Percentiles rank a stretch among this genome's conserved stretches.
Conservation (phyloP, 2,329 filamentous ascomycete species). For the Pleochaeta shiraiana region DNA sequence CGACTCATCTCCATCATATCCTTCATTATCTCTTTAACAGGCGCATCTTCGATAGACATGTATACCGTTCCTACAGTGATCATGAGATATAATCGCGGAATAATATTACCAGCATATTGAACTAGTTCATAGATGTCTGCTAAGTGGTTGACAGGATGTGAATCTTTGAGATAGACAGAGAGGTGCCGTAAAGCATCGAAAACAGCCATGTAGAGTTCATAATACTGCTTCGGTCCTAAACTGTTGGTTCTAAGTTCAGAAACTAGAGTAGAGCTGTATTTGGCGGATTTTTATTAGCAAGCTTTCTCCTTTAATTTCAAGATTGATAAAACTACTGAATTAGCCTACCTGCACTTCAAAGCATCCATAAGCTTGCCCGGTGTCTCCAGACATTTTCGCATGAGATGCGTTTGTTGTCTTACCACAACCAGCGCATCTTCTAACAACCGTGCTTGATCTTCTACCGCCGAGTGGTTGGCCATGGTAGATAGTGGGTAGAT, state of each 20-base stretch:
- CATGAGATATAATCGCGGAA: slow-evolving; percentile 94
- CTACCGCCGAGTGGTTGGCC: slow-evolving; percentile 38
- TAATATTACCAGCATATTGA: slow-evolving; percentile 95
- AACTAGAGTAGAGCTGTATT: slow-evolving; percentile 70
- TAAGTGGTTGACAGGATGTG: slow-evolving; percentile 92
- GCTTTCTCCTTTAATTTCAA: background rate
- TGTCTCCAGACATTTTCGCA: slow-evolving; percentile 95
- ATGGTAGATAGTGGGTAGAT: slow-evolving; percentile 18
- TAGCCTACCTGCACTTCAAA: slow-evolving; percentile 87
- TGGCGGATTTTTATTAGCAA: slow-evolving; percentile 14
- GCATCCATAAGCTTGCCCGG: slow-evolving; percentile 99
- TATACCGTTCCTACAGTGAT: slow-evolving; percentile 98
- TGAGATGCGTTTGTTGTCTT: slow-evolving; percentile 87
- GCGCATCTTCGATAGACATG: slow-evolving; percentile 95
- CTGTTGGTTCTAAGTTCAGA: slow-evolving; percentile 97
- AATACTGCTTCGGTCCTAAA: slow-evolving; percentile 97
- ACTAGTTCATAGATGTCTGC: slow-evolving; percentile 96
- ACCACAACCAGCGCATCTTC: slow-evolving; percentile 95
- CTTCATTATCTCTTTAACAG: slow-evolving; percentile 99
- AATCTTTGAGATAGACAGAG: slow-evolving; percentile 89
- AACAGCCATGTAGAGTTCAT: slow-evolving; percentile 98
- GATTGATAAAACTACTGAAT: background rate
- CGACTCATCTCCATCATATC: slow-evolving; percentile 99
- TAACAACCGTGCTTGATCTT: slow-evolving; percentile 77
- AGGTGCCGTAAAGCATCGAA: slow-evolving; percentile 96